phyloP scores from a whole-genome alignment of 2,329 filamentous ascomycete species.

The Ramichloridium luteum region DNA sequence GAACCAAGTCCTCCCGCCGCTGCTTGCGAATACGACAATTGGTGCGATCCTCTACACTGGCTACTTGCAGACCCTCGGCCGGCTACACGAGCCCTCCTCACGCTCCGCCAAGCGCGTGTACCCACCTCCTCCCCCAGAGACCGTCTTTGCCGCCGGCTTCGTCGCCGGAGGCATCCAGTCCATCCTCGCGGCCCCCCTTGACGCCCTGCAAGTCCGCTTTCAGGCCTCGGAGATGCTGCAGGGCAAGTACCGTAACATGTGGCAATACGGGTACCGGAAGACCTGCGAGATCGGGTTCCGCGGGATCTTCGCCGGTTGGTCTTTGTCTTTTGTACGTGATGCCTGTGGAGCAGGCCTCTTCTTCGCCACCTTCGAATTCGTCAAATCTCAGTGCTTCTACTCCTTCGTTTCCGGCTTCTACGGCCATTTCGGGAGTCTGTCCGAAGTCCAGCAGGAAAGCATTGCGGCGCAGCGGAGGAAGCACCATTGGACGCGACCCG shows the following conservation, averaged over 20 bases:
- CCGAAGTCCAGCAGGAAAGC: slow-evolving; percentile 22
- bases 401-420: slow-evolving; percentile 60
- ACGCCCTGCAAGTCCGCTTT: slow-evolving; percentile 63
- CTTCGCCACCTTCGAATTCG: slow-evolving; percentile 63
- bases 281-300: slow-evolving; percentile 58
- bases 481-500: slow-evolving; percentile 22
- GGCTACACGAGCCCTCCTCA: slow-evolving; percentile 53
- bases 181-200: slow-evolving; percentile 59
- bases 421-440: slow-evolving; percentile 29
- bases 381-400: slow-evolving; percentile 65
- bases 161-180: slow-evolving; percentile 59
- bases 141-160: slow-evolving; percentile 59
- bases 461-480: slow-evolving; percentile 17
- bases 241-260: slow-evolving; percentile 55
- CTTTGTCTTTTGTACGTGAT: slow-evolving; percentile 56
- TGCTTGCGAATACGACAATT: slow-evolving; percentile 62
- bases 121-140: slow-evolving; percentile 50
- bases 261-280: slow-evolving; percentile 55
- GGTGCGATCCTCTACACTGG: slow-evolving; percentile 64
- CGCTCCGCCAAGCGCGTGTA: slow-evolving; percentile 52
- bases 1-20: slow-evolving; percentile 63
- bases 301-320: slow-evolving; percentile 64
- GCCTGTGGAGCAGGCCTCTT: slow-evolving; percentile 57
- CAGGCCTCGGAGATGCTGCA: slow-evolving; percentile 50
- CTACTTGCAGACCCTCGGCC: slow-evolving; percentile 58